phyloP scores from a whole-genome alignment of 2,329 filamentous ascomycete species.

The Fusarium setosum region DNA sequence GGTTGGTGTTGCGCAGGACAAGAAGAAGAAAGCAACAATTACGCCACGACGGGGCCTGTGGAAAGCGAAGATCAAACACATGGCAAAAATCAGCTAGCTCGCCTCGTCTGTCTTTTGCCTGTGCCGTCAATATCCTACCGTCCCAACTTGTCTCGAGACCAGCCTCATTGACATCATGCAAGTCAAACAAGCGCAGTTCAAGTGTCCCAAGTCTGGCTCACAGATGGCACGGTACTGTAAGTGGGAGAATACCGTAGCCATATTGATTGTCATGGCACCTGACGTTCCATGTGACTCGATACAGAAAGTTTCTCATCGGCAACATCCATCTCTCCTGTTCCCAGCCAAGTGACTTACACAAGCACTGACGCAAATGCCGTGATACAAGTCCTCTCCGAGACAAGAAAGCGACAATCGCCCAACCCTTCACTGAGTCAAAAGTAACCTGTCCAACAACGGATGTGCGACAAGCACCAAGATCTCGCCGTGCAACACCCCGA shows the following conservation, averaged over 20 bases:
- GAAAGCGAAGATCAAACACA: neutral
- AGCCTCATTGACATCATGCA: conserved; percentile 14
- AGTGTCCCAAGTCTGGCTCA: too few relatives aligned
- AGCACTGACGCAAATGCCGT: too few relatives aligned
- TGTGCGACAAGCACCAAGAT: neutral
- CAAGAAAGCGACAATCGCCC: neutral
- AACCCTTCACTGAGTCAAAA: neutral
- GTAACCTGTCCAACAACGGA: neutral
- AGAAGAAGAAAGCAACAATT: conserved; percentile 9
- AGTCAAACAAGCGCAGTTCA: neutral
- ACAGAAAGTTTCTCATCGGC: neutral
- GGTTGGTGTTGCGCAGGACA: conserved; percentile 4
- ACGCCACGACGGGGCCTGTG: neutral
- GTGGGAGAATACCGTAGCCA: too few relatives aligned
- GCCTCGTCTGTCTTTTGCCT: conserved; percentile 3
- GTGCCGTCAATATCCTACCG: neutral
- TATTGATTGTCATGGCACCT: too few relatives aligned
- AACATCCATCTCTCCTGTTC: neutral
- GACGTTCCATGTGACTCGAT: neutral
- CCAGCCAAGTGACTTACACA: too few relatives aligned
- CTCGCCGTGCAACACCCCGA: neutral
- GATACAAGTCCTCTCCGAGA: conserved; percentile 4
- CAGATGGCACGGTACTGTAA: neutral
- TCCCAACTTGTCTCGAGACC: neutral
- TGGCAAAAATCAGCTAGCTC: conserved; percentile 5